These are phyloP conservation scores for Fusarium camptoceras DNA, from an alignment of 2,329 filamentous ascomycete genomes.

Conservation along the genomic window DNA sequence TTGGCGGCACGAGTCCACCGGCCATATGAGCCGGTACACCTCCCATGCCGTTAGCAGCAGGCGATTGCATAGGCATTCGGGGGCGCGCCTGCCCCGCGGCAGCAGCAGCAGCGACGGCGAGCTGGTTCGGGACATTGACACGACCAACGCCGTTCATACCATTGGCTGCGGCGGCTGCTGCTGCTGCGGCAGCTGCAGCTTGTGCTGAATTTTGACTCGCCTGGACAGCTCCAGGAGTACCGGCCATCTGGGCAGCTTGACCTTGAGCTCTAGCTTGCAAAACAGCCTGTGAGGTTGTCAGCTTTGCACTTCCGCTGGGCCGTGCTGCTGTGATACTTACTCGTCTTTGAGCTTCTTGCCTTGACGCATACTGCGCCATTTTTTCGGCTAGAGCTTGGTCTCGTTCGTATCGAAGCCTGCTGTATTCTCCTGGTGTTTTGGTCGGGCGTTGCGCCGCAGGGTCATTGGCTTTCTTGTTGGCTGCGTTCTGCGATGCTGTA, in stretches of 20 bases:
- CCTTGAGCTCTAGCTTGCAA: conserved; percentile 61
- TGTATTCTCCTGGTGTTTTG: conserved; percentile 92
- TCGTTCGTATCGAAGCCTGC: conserved; percentile 86
- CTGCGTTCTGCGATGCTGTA: conserved; percentile 79
- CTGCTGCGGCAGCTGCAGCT: conserved; percentile 42
- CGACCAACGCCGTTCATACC: conserved; percentile 51
- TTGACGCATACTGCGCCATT: conserved; percentile 66
- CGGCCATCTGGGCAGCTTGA: conserved; percentile 60
- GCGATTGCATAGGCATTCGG: conserved; percentile 66
- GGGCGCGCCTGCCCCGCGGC: conserved; percentile 60
- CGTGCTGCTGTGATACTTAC: conserved; percentile 54
- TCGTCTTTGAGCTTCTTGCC: conserved; percentile 70
- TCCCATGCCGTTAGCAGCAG: conserved; percentile 64
- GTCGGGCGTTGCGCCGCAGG: conserved; percentile 61
- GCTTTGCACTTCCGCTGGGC: conserved; percentile 30
- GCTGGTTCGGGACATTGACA: conserved; percentile 58
- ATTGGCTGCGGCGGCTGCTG: conserved; percentile 45
- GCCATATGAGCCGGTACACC: conserved; percentile 62
- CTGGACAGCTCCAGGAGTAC: conserved; percentile 53
- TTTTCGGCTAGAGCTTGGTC: conserved; percentile 76
- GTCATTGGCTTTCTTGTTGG: conserved; percentile 85
- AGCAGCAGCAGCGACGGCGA: conserved; percentile 56
- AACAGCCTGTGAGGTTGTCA: conserved; percentile 52
- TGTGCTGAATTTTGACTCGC: conserved; percentile 47
- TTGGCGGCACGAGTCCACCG: conserved; percentile 63